Conservation (phyloP, 768 basidiomycete species). For the Nidularia pulvinata region DNA sequence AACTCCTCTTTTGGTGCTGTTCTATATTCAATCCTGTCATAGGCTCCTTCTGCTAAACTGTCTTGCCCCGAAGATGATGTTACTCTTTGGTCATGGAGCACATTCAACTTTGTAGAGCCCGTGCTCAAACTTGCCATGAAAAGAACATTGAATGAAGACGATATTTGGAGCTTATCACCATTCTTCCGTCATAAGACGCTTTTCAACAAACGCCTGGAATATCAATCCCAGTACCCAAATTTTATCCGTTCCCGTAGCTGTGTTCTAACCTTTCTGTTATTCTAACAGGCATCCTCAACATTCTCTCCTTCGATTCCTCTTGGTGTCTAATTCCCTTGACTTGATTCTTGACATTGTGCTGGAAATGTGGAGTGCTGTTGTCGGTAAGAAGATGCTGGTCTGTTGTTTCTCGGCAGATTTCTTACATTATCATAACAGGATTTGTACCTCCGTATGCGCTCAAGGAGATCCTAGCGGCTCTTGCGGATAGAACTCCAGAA, state of each 20-base stretch:
- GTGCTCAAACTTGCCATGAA: constrained; percentile 50
- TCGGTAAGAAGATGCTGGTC: constrained; percentile 27
- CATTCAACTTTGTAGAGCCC: constrained; percentile 65
- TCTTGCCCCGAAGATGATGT: constrained; percentile 69
- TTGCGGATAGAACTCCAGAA: constrained; percentile 40
- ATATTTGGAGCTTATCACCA: constrained; percentile 69
- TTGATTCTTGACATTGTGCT: constrained; percentile 58
- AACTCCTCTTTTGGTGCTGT: not conserved
- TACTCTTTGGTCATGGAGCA: constrained; percentile 64
- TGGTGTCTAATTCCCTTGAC: constrained; percentile 70
- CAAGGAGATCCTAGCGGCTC: constrained; percentile 54
- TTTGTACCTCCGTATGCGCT: constrained; percentile 69
- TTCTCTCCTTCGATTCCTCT: constrained; percentile 59
- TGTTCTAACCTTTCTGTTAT: not conserved
- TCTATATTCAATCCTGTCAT: constrained; percentile 1
- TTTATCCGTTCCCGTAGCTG: not conserved
- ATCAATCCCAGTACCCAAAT: constrained; percentile 35
- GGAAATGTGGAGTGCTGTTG: constrained; percentile 59
- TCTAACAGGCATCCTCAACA: constrained; percentile 46
- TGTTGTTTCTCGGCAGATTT: not conserved
- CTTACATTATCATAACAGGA: constrained; percentile 28
- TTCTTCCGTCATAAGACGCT: constrained; percentile 69
- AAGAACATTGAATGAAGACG: constrained; percentile 45
- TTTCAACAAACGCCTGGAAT: constrained; percentile 61
- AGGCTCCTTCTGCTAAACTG: constrained; percentile 48